Evolutionary conservation across 257 asterid species (phyloP).

Genomic region (Coffea eugenioides): DNA sequence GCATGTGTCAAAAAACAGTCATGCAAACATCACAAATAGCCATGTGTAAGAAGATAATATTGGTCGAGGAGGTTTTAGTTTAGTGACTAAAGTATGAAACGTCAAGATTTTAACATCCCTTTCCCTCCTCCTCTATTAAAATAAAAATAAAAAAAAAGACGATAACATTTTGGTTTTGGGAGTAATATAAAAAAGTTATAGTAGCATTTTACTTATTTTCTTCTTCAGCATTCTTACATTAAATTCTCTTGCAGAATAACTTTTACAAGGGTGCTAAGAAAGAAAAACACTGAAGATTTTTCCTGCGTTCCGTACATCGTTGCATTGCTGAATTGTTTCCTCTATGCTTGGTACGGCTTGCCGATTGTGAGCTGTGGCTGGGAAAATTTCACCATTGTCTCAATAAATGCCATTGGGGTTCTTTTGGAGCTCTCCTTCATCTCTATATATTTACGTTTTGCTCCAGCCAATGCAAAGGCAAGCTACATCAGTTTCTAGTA

Average conservation of each 20-base stretch:
- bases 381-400: conserved; percentile 68
- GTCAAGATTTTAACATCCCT: too few relatives aligned
- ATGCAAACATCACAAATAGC: too few relatives aligned
- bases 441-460: conserved; percentile 43
- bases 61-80: too few relatives aligned
- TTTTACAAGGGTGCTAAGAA: conserved; percentile 47
- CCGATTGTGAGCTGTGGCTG: conserved; percentile 70
- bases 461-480: conserved; percentile 53
- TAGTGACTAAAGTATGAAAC: too few relatives aligned
- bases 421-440: conserved; percentile 65
- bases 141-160: too few relatives aligned
- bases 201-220: background rate
- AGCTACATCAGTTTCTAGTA: conserved; percentile 13
- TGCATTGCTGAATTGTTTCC: conserved; percentile 57
- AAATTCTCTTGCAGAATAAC: conserved; percentile 45
- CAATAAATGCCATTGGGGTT: conserved; percentile 67
- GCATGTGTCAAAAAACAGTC: too few relatives aligned
- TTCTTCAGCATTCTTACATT: background rate
- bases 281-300: conserved; percentile 55
- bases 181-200: too few relatives aligned
- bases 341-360: conserved; percentile 81
- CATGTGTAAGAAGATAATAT: too few relatives aligned
- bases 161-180: too few relatives aligned
- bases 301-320: conserved; percentile 66
- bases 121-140: too few relatives aligned